phyloP scores from a whole-genome alignment of 1,284 basidiomycete species.

The Leccinum pallidistipes region DNA sequence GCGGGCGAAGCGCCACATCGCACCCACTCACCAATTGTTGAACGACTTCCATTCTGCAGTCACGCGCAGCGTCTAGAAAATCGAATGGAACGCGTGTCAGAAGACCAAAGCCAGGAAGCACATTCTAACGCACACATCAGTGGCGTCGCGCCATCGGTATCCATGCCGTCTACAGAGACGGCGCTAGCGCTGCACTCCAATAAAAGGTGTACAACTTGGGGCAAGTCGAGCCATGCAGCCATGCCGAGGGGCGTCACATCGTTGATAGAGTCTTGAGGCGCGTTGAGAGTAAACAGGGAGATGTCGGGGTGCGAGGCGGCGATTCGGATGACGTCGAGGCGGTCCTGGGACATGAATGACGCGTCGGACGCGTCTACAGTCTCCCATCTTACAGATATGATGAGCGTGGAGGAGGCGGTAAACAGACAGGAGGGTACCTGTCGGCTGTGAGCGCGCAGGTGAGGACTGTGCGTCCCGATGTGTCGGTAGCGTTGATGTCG shows the following conservation, averaged over 20 bases:
- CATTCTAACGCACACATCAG: constrained; percentile 66
- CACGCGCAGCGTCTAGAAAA: constrained; percentile 65
- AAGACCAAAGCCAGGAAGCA: constrained; percentile 5
- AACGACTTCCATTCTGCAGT: constrained; percentile 63
- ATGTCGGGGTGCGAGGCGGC: constrained; percentile 55
- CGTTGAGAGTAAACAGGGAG: constrained; percentile 67
- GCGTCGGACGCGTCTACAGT: constrained; percentile 65
- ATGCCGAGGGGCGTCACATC: constrained; percentile 74
- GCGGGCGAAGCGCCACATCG: neutral
- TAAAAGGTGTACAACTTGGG: constrained; percentile 55
- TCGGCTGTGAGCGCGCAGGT: constrained; percentile 69
- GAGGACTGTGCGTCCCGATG: constrained; percentile 57
- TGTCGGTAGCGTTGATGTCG: constrained; percentile 64
- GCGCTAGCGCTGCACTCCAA: constrained; percentile 58
- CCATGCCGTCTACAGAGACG: constrained; percentile 69
- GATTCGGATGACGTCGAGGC: constrained; percentile 53
- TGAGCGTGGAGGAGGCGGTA: neutral
- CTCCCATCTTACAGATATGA: constrained; percentile 50
- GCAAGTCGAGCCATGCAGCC: constrained; percentile 70
- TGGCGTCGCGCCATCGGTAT: constrained; percentile 68
- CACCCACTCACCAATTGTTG: constrained; percentile 52
- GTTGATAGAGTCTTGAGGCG: constrained; percentile 60
- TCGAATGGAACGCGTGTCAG: constrained; percentile 6
- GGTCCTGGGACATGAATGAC: constrained; percentile 56
- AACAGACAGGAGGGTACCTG: constrained; percentile 43